Base-by-base conservation (phyloP, 164 flowering plant species). In the Piper longum region DNA sequence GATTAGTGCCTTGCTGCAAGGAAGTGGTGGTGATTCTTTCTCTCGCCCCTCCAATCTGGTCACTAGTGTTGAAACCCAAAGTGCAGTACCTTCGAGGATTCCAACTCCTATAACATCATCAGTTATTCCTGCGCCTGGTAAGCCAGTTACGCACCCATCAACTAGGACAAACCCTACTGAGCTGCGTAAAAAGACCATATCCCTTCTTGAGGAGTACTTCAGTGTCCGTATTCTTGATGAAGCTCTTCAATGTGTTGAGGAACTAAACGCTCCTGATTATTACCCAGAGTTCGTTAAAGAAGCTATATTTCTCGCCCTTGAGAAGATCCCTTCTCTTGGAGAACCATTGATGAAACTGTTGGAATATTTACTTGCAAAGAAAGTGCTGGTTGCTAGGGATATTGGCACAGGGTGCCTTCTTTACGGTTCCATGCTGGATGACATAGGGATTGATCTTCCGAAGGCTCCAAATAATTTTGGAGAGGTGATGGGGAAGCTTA, bases 131-230 rank as follows among this genome's bases (percentile, higher is more conserved):
- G 76, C 54, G 65, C 44, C 74, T 2, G 89, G 75, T 58, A 86
- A 70, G 67, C 76, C 80, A 0, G 3, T 48, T 5, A 13, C 8
- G 1, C 42, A 8, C 8, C 60, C 41, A 42, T 73, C 78, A 64
- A 74, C 74, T 45, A 79, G 40, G 60, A 7, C 66, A 36, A 84
- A 76, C 65, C 54, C 56, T 0, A 88, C 70, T 7, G 88, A 75
- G 8, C 82, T 93, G 8, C 70, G 48, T 59, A 83, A 72, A 64
- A 90, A 85, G 70, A 87, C 92, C 11, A 40, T 69, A 8, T 78
- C 96, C 8, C 85, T 93, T 40, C 72, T 93, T 14, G 88, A 87
- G 76, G 99, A 93, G 65, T 93, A 88, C 68, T 90, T 90, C 74
- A 72, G 75, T 61, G 61, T 93, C n/a, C 72, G 68, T 45, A 62